Evolutionary conservation across 1,284 basidiomycete genomes (phyloP), one percentile per base, ranked within the genome.

Genomic region (Erythrobasidium hasegawianum): DNA sequence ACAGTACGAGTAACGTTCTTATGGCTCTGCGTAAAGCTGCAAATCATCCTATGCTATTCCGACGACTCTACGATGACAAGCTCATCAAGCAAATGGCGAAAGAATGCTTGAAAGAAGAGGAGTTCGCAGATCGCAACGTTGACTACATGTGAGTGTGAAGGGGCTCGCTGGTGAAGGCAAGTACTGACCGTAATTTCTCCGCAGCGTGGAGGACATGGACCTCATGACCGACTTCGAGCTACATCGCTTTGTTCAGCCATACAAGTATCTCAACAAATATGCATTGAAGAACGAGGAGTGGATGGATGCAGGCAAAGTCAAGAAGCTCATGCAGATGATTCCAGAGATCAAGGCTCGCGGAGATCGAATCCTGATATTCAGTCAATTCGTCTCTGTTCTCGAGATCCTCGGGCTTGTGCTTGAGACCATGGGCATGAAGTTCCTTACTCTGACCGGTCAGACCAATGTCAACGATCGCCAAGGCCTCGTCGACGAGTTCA

Each of bases 171-270:
- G n/a, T n/a, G n/a, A 4, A 56, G 2, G n/a, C 39, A 18, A 24
- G 43, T 18, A 57, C 61, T 29, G 22, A 22, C 18, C 27, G 29
- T n/a, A 16, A 10, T 26, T 40, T 13, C 7, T 8, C 52, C 20
- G 43, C 47, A 65, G 62, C 27, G 71, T 57, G 50, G 75, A 76
- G 71, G 75, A 78, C 68, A 72, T 76, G 74, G 74, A 89, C 72
- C 85, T 92, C 27, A 96, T 96, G 93, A 93, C 90, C 56, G 93
- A 97, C 77, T 87, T 90, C 8, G 93, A 97, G 78, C 80, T 97
- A 52, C 90, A 94, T 73, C 78, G 83, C 45, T 90, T 75, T 87
- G 87, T 75, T 81, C 61, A 82, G 55, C 84, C 85, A 10, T 93
- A 93, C 79, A 90, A 88, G 90, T 89, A 87, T 4, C 86, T 88